These are phyloP conservation scores for Auriscalpium orientale DNA, from an alignment of 768 basidiomycete genomes.

Conservation along the genomic window DNA sequence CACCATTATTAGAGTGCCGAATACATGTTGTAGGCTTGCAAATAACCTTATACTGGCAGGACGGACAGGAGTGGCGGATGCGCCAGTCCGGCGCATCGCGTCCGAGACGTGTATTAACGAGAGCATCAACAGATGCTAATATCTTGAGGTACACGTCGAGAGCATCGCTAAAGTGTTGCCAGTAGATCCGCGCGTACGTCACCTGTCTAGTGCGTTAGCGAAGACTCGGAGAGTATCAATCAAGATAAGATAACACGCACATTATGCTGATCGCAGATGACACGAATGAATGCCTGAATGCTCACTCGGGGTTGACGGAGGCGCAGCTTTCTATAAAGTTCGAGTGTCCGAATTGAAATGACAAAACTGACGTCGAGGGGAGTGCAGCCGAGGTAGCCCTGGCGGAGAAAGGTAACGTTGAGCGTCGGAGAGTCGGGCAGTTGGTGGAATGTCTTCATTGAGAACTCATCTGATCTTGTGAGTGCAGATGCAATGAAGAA, in stretches of 20 bases:
- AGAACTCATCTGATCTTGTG: neutral
- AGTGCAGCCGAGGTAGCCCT: neutral
- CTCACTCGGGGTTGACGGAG: neutral
- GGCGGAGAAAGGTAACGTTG: neutral
- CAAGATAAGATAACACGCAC: neutral
- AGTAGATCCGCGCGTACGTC: neutral
- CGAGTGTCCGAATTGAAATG: neutral
- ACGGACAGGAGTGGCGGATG: neutral
- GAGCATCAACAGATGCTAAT: neutral
- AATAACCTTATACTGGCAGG: neutral
- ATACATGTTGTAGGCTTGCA: neutral
- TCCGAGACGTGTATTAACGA: neutral
- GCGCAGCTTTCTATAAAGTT: neutral
- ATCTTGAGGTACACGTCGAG: conserved; percentile 1
- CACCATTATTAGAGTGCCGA: neutral
- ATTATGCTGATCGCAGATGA: neutral
- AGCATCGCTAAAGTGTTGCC: neutral
- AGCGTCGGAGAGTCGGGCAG: neutral
- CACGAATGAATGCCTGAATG: neutral
- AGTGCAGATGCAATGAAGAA: neutral
- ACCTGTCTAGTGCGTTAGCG: neutral
- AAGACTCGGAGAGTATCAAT: neutral
- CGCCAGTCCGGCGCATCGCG: neutral
- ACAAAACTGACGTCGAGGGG: neutral
- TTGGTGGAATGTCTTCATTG: neutral